phyloP scores from a whole-genome alignment of 352 stramenopile species.

The Globisporangium echinulatum region DNA sequence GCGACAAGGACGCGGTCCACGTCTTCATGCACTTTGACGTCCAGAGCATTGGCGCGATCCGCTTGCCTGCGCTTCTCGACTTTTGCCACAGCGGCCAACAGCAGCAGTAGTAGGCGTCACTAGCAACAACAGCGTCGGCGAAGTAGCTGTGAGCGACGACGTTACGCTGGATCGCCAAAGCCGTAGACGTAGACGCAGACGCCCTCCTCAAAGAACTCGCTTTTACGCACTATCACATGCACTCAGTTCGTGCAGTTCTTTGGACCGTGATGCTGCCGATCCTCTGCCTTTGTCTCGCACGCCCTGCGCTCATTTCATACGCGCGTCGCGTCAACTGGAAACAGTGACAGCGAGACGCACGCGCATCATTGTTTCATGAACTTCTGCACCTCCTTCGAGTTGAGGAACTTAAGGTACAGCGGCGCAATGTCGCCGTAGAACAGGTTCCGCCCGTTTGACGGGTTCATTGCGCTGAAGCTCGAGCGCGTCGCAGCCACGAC shows the following conservation, averaged over 20 bases:
- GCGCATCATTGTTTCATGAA: slow-evolving; percentile 31
- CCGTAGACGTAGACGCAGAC: not conserved
- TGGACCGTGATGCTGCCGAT: no score
- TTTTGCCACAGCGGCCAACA: slow-evolving; percentile 20
- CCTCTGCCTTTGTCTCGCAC: not conserved
- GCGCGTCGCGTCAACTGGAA: no score
- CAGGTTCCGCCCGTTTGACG: slow-evolving; percentile 28
- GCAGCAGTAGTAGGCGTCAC: not conserved
- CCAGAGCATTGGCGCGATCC: slow-evolving; percentile 58
- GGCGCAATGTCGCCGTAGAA: slow-evolving; percentile 74
- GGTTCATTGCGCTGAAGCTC: slow-evolving; percentile 2
- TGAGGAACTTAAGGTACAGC: slow-evolving; percentile 69
- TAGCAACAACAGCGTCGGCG: not conserved
- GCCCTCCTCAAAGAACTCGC: not conserved
- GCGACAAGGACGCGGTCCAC: slow-evolving; percentile 57
- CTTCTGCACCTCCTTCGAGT: slow-evolving; percentile 56
- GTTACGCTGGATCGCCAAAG: not conserved
- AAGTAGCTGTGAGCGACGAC: not conserved
- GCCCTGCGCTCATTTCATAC: not conserved
- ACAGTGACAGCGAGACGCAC: no score
- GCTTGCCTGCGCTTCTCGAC: slow-evolving; percentile 24
- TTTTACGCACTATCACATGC: no score
- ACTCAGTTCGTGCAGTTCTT: no score
- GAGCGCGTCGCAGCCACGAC: not conserved
- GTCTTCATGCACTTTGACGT: slow-evolving; percentile 77